Conservation (phyloP, 768 basidiomycete genomes). For the Naganishia randhawae region DNA sequence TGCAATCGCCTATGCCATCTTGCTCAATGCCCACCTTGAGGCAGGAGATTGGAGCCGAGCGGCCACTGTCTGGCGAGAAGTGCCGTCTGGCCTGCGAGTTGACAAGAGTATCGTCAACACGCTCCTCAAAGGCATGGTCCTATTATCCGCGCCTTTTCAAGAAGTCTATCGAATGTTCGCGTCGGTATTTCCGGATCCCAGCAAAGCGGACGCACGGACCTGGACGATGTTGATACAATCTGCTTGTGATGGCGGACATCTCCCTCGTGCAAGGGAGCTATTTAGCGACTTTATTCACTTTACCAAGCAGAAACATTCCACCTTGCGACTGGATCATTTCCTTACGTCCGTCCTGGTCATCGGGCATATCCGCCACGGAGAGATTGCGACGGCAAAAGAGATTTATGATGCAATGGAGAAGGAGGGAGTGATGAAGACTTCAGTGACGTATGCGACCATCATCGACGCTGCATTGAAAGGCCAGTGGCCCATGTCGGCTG, state of each 20-base stretch:
- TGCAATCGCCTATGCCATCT: slow-evolving; percentile 52
- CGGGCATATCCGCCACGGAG: slow-evolving; percentile 62
- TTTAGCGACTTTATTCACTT: slow-evolving; percentile 18
- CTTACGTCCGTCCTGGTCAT: slow-evolving; percentile 51
- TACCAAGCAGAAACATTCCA: background rate
- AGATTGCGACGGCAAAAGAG: slow-evolving; percentile 59
- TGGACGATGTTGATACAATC: slow-evolving; percentile 75
- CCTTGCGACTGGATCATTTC: background rate
- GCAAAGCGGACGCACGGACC: slow-evolving; percentile 57
- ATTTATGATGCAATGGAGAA: slow-evolving; percentile 69
- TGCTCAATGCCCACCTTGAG: slow-evolving; percentile 81
- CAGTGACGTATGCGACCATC: slow-evolving; percentile 67
- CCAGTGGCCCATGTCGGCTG: slow-evolving; percentile 32
- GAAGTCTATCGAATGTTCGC: slow-evolving; percentile 64
- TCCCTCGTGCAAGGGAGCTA: slow-evolving; percentile 54
- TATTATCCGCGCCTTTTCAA: slow-evolving; percentile 71
- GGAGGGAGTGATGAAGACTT: slow-evolving; percentile 64
- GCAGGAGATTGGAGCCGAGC: slow-evolving; percentile 74
- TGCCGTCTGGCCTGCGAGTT: slow-evolving; percentile 48
- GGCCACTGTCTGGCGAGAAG: slow-evolving; percentile 65
- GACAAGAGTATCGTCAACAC: slow-evolving; percentile 62
- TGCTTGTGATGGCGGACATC: slow-evolving; percentile 70
- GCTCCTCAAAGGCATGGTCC: slow-evolving; percentile 76
- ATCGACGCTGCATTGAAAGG: slow-evolving; percentile 62
- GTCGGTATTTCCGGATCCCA: slow-evolving; percentile 26